These are phyloP conservation scores for Galeopsis tetrahit DNA, from an alignment of 257 asterid species.

Conservation along the genomic window DNA sequence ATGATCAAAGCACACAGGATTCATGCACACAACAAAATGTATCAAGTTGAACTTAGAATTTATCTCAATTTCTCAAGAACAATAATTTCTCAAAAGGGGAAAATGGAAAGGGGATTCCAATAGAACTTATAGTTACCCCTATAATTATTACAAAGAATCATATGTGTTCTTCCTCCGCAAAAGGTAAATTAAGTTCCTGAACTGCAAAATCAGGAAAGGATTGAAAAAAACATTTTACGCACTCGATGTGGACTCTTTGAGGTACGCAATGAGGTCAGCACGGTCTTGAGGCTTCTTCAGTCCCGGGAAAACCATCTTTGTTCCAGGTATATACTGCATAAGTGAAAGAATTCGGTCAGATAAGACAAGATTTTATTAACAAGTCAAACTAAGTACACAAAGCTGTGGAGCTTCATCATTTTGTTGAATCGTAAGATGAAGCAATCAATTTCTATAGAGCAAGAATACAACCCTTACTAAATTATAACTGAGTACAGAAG, in stretches of 20 bases:
- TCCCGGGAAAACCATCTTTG: conserved; percentile 96
- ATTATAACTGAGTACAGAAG: too few relatives aligned
- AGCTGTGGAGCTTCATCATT: background rate
- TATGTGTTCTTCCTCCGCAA: conserved; percentile 9
- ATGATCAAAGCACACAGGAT: too few relatives aligned
- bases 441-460: background rate
- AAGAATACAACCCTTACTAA: background rate
- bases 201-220: conserved; percentile 38
- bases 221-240: background rate
- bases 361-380: background rate
- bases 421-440: background rate
- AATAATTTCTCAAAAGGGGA: conserved; percentile 33
- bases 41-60: conserved; percentile 24
- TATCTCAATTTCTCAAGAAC: conserved; percentile 28
- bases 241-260: conserved; percentile 62
- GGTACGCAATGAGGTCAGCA: conserved; percentile 82
- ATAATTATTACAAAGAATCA: conserved; percentile 36
- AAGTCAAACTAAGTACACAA: background rate
- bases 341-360: background rate
- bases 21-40: conserved; percentile 3
- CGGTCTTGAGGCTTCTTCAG: conserved; percentile 92
- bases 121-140: conserved; percentile 8
- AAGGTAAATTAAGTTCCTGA: conserved; percentile 32
- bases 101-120: conserved; percentile 25
- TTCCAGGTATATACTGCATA: conserved; percentile 84